Conservation (phyloP, 2,329 filamentous ascomycete species). For the Clarireedia homoeocarpa region DNA sequence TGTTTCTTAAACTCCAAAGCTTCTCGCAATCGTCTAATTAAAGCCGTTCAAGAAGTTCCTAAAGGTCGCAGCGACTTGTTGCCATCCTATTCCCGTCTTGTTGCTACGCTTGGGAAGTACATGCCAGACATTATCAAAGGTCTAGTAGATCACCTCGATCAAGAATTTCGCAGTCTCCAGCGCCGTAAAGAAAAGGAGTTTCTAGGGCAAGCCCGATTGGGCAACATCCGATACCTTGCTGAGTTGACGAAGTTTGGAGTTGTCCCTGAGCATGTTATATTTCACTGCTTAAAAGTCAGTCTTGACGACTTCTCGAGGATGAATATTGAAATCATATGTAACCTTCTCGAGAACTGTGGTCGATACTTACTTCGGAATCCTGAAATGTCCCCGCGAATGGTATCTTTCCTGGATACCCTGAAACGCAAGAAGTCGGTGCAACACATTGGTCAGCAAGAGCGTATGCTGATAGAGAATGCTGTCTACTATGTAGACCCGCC, state of each 20-base stretch:
- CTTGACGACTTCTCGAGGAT: conserved; percentile 96
- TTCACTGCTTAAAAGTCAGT: conserved; percentile 96
- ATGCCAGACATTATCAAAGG: conserved; percentile 92
- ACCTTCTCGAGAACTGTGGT: conserved; percentile 91
- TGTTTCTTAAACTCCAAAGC: conserved; percentile 98
- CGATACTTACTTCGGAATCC: conserved; percentile 87
- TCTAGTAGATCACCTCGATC: conserved; percentile 84
- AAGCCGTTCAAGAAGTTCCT: conserved; percentile 87
- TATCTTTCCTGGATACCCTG: conserved; percentile 85
- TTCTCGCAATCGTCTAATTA: conserved; percentile 87
- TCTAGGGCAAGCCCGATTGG: conserved; percentile 82
- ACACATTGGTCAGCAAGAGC: conserved; percentile 89
- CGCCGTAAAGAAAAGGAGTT: conserved; percentile 98
- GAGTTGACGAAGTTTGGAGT: conserved; percentile 97
- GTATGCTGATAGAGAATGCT: conserved; percentile 97
- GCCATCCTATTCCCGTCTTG: conserved; percentile 83
- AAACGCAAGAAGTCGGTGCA: conserved; percentile 94
- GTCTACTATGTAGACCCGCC: conserved; percentile 97
- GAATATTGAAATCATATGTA: conserved; percentile 98
- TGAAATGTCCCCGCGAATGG: conserved; percentile 89
- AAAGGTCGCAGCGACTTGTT: conserved; percentile 89
- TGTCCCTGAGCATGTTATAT: conserved; percentile 96
- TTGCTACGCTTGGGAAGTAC: conserved; percentile 88
- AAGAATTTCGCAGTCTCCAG: conserved; percentile 93
- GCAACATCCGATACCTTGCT: conserved; percentile 94